Evolutionary conservation across 371 early-diverging fungal species (phyloP).

Genomic region (Neoconidiobolus thromboides): DNA sequence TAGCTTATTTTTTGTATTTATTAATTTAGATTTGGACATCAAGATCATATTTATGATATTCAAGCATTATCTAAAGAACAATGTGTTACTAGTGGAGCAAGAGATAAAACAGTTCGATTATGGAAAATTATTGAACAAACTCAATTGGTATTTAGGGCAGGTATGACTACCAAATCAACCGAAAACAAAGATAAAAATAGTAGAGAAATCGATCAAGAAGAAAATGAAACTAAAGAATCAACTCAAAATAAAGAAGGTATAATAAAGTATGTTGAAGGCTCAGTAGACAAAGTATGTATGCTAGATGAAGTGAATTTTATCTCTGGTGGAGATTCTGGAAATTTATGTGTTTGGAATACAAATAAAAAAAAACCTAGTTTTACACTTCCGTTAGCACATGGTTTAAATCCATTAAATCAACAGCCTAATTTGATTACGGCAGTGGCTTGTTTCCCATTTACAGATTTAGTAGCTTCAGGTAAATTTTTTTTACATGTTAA

Average conservation of each 20-base stretch:
- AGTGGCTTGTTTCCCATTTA: constrained; percentile 55
- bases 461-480: constrained; percentile 79
- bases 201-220: neutral
- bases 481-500: neutral
- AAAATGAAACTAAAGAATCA: too few species aligned
- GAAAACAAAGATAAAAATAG: too few species aligned
- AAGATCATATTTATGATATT: constrained; percentile 63
- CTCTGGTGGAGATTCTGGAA: constrained; percentile 78
- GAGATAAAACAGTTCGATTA: constrained; percentile 76
- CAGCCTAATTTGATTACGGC: constrained; percentile 70
- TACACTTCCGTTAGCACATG: constrained; percentile 58
- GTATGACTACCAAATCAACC: constrained; percentile 9
- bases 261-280: constrained; percentile 32
- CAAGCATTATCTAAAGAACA: constrained; percentile 68
- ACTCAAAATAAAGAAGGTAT: too few species aligned
- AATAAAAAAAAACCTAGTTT: constrained; percentile 78
- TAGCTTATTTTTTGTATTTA: neutral
- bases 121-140: constrained; percentile 92
- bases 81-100: constrained; percentile 79
- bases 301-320: constrained; percentile 81
- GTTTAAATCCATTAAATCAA: constrained; percentile 25
- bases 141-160: constrained; percentile 81
- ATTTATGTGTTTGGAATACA: constrained; percentile 52
- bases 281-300: constrained; percentile 69
- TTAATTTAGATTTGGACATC: constrained; percentile 71